These are phyloP conservation scores for Harrya chromipes DNA, from an alignment of 768 basidiomycete genomes.

Conservation along the genomic window DNA sequence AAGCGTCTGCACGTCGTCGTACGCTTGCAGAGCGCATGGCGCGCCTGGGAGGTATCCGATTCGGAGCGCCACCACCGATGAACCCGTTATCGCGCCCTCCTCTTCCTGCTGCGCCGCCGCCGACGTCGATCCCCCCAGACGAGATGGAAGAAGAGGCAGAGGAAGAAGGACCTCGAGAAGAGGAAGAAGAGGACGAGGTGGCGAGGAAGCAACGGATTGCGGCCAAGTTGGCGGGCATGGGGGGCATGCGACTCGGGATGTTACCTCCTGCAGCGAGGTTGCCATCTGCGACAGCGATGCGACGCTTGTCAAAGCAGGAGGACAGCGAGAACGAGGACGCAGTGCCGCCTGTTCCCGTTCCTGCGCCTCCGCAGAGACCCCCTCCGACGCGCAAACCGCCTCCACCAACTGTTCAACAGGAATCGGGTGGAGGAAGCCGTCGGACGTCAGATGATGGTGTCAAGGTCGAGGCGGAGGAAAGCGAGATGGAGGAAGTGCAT, in stretches of 20 bases:
- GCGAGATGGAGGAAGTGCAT: conserved; percentile 65
- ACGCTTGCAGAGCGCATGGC: conserved; percentile 96
- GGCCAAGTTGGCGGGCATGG: conserved; percentile 52
- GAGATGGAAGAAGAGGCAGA: conserved; percentile 21
- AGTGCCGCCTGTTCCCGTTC: conserved; percentile 27
- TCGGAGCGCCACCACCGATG: conserved; percentile 61
- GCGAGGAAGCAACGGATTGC: conserved; percentile 54
- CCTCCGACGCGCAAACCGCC: conserved; percentile 34
- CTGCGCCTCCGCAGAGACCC: conserved; percentile 30
- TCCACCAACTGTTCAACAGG: conserved; percentile 5
- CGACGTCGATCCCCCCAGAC: conserved; percentile 30
- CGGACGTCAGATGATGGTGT: conserved; percentile 57
- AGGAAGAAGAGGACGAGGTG: conserved; percentile 62
- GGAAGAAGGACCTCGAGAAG: conserved; percentile 20
- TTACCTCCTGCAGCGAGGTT: conserved; percentile 33
- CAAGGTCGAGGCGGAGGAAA: conserved; percentile 66
- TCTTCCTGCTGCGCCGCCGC: conserved; percentile 36
- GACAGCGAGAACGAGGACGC: conserved; percentile 31
- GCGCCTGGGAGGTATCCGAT: conserved; percentile 80
- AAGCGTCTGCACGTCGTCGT: conserved; percentile 51
- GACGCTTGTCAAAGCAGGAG: conserved; percentile 16
- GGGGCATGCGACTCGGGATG: conserved; percentile 59
- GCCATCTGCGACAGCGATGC: conserved; percentile 14
- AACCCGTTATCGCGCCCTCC: conserved; percentile 37
- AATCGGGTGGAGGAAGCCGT: conserved; percentile 40